Conservation (phyloP, 306 rosid species). For the Ceratonia siliqua region DNA sequence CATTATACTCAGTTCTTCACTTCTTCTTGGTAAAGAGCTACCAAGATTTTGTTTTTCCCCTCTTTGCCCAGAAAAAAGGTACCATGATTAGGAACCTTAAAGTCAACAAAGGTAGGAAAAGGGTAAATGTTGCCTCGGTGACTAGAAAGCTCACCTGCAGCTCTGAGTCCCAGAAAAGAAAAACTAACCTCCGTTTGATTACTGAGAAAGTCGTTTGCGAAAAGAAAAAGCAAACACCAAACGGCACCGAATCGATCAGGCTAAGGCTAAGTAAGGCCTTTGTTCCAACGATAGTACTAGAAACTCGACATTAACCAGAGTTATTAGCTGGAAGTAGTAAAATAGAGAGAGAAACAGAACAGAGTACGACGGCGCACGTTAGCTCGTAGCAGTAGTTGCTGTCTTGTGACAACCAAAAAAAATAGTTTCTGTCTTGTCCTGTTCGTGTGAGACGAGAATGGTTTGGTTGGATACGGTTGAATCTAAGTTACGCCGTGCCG, state of each 20-base stretch:
- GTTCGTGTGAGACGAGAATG: background rate
- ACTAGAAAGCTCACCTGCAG: background rate
- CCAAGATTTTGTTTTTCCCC: background rate
- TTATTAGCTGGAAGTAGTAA: background rate
- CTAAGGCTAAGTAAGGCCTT: background rate
- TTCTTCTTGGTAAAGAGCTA: background rate
- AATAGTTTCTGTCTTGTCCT: background rate
- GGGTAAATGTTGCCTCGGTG: background rate
- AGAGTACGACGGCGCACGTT: slow-evolving; percentile 18
- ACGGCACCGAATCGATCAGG: background rate
- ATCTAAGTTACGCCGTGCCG: background rate
- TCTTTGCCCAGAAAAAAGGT: background rate
- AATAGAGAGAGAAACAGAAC: background rate
- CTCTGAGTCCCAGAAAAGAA: background rate
- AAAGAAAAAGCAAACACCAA: background rate
- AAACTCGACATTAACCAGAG: background rate
- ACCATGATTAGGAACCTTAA: background rate
- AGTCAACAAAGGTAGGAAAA: slow-evolving; percentile 15
- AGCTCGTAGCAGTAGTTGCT: background rate
- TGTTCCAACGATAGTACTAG: background rate
- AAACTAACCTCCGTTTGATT: background rate
- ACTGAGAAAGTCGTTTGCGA: background rate
- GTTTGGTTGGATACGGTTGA: background rate
- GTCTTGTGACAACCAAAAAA: no score
- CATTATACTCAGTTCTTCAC: slow-evolving; percentile 13